Base-by-base conservation (phyloP, 495 filamentous ascomycete genomes). In the Penicillium malachiteum region DNA sequence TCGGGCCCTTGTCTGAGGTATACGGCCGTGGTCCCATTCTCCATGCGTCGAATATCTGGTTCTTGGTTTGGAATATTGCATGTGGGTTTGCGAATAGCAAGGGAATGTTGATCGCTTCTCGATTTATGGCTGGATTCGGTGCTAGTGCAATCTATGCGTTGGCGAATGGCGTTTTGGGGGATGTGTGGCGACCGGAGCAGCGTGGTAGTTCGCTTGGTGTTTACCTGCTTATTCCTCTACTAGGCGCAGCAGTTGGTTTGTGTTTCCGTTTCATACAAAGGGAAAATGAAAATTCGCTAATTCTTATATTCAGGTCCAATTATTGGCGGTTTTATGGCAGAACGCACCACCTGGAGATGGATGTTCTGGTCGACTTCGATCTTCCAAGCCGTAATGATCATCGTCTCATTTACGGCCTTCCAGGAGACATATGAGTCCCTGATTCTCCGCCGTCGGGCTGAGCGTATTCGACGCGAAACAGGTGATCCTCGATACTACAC, bases 1-100 rank as follows among this genome's bases (percentile, higher is more conserved):
- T 89, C 32, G 83, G 83, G 0, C 86, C 87, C 0, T 68, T 90
- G 38, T 84, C 77, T 13, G 87, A 91, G 65, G 81, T 89, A 10
- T 89, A 88, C 60, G 87, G 87, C 3, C 78, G 87, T n/a, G 66
- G 77, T 11, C 63, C 68, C 0, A 77, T 88, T 9, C 65, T 88
- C 21, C 79, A 78, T 17, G 66, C 65, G 5, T 70, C 81, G 4
- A 87, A 87, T 56, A 45, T 78, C 8, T 85, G 86, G 62, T 91
- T 88, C 57, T 72, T 82, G 7, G 44, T 78, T 5, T 83, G 71
- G 58, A 81, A 81, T 52, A 62, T 73, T 21, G 71, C 64, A n/a
- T 78, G 76, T 54, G 79, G 78, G 3, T 75, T 78, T 54, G 54
- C 71, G 1, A 61, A 68, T 42, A 77, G 52, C 45, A 77, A 76